Conservation (phyloP, 176 grass and related monocot genomes). For the Hordeum marinum region DNA sequence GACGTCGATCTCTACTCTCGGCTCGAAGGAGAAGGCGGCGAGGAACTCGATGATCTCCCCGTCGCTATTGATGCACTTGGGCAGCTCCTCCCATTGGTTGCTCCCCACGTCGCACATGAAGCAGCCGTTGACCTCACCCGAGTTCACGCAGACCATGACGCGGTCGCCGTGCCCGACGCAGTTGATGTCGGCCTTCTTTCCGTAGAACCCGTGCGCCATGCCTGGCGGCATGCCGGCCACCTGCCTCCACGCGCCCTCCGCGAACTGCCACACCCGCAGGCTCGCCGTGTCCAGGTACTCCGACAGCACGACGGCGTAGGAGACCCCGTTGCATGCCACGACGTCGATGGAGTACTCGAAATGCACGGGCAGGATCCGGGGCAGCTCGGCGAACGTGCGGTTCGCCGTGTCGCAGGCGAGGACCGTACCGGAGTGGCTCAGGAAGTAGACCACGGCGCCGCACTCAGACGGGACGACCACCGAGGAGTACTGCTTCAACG, state of each 20-base stretch:
- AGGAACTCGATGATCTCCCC: constrained; percentile 44
- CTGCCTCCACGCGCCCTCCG: constrained; percentile 38
- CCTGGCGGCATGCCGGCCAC: constrained; percentile 52
- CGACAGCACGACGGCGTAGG: constrained; percentile 52
- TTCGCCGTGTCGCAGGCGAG: constrained; percentile 60
- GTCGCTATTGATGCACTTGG: constrained; percentile 28
- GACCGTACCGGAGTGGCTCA: constrained; percentile 63
- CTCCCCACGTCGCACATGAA: constrained; percentile 1
- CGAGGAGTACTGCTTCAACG: constrained; percentile 78
- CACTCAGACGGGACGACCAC: constrained; percentile 23
- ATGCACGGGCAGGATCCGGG: constrained; percentile 44
- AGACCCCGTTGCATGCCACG: constrained; percentile 37
- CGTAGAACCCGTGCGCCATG: constrained; percentile 27
- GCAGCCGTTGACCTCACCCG: constrained; percentile 32
- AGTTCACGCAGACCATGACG: constrained; percentile 46
- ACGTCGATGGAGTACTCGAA: constrained; percentile 67
- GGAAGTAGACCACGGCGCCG: constrained; percentile 60
- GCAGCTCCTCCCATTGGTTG: constrained; percentile 47
- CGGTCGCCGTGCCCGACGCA: constrained; percentile 40
- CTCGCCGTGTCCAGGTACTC: constrained; percentile 54
- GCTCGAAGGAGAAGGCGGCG: constrained; percentile 59
- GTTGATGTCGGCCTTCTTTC: constrained; percentile 53
- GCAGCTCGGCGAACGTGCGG: constrained; percentile 47
- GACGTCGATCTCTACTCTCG: constrained; percentile 48
- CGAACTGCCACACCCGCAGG: constrained; percentile 51